phyloP scores from a whole-genome alignment of 2,329 filamentous ascomycete species.

The Nemania sp. region DNA sequence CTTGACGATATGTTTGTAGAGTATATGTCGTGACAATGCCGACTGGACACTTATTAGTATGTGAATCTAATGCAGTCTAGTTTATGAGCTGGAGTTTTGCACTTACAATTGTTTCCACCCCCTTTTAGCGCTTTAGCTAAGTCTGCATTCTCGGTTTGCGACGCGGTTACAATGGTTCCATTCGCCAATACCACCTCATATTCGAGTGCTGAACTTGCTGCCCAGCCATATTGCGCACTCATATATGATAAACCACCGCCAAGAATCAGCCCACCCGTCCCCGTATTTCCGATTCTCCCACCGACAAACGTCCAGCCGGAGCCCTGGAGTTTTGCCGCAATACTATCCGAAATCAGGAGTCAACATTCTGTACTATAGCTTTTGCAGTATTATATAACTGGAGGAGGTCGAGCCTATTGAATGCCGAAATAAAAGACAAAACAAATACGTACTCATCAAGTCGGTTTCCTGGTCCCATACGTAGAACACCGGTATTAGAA shows the following conservation, averaged over 20 bases:
- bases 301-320: constrained; percentile 57
- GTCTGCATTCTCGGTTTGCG: constrained; percentile 57
- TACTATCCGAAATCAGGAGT: constrained; percentile 29
- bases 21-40: constrained; percentile 62
- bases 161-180: constrained; percentile 62
- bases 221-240: constrained; percentile 63
- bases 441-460: constrained; percentile 52
- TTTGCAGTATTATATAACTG: neutral
- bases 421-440: neutral
- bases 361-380: neutral
- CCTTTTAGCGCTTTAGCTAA: constrained; percentile 66
- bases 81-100: neutral
- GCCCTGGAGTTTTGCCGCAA: constrained; percentile 56
- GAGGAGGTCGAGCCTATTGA: too few relatives aligned
- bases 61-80: too few relatives aligned
- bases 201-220: constrained; percentile 61
- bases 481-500: constrained; percentile 53
- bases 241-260: constrained; percentile 67
- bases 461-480: constrained; percentile 60
- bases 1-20: constrained; percentile 57
- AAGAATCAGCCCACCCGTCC: constrained; percentile 62
- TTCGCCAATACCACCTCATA: constrained; percentile 66
- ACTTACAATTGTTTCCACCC: constrained; percentile 64
- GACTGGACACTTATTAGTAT: constrained; percentile 41
- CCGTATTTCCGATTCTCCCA: constrained; percentile 59